Base-by-base conservation (phyloP, 176 grass and related monocot species). In the Coix lacrymajobi region DNA sequence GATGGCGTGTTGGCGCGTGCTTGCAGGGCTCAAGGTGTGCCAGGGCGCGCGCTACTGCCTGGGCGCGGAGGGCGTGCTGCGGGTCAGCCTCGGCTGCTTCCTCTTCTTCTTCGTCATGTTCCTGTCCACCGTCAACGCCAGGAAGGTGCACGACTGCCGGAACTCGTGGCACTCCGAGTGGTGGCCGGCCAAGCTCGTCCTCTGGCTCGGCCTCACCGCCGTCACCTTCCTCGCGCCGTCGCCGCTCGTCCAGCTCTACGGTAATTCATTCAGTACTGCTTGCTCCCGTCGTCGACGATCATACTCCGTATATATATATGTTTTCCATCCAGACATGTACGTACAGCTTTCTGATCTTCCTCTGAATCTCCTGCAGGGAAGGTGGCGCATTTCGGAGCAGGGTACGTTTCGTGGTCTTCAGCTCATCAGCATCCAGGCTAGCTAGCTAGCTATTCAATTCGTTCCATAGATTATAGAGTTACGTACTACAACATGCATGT, bases 71-170 rank as follows among this genome's bases (percentile, higher is more conserved):
- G 96, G 96, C 64, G 96, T 99, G 31, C 92, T 99, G 1, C 89
- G 96, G 7, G 81, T 99, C 41, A 99, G 96, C 87, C 91, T 99
- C 36, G 96, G 96, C 32, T 99, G 96, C 85, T 96, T 92, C 41
- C 82, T 95, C 57, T 98, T 98, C 91, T 99, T 94, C 89, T 92
- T 99, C 86, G 63, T 92, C 60, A 99, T 99, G 97, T 99, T 99
- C 74, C 78, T 96, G 38, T 96, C 91, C 16, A 99, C 97, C 7
- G 78, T 90, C 20, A 75, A 86, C 46, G 84, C 91, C 11, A 43
- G 85, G 64, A 96, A 92, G 75, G n/a, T 87, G 79, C 79, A 92
- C 14, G 93, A 99, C 41, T 82, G 69, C 54, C 89, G 93, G 3
- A 99, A 93, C 70, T 90, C 89, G 17, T 99, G 97, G 93, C 97